A percentile compares a stretch with the other conserved stretches of the same genome.
Conservation (phyloP, 306 rosid species). For the Abrus precatorius region DNA sequence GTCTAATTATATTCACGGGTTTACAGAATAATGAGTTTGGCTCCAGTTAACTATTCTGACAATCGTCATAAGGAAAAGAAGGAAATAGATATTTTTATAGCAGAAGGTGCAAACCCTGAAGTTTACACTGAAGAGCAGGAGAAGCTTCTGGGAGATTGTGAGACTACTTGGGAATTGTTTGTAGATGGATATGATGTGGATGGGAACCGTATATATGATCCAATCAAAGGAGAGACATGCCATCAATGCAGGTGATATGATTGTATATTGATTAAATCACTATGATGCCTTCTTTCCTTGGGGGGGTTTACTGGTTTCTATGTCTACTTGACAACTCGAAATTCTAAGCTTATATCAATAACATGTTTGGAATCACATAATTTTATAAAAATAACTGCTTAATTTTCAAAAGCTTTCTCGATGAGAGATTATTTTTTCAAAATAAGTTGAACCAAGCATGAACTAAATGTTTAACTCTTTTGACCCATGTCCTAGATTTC, state of each 20-base stretch:
- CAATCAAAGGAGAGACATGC: constrained; percentile 70
- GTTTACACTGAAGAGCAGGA: constrained; percentile 75
- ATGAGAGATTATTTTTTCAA: too few species aligned
- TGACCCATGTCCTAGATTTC: neutral
- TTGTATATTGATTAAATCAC: neutral
- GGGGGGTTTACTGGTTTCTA: constrained; percentile 23
- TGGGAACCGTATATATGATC: constrained; percentile 72
- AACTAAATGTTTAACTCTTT: neutral
- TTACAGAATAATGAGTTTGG: constrained; percentile 68
- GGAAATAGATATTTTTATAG: constrained; percentile 55
- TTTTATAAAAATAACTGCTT: too few species aligned
- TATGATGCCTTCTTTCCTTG: neutral
- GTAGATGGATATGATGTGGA: constrained; percentile 79
- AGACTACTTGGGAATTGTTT: constrained; percentile 64
- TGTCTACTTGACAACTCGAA: constrained; percentile 12
- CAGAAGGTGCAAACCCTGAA: constrained; percentile 74
- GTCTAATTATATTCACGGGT: constrained; percentile 30
- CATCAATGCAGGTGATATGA: constrained; percentile 82
- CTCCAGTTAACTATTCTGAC: constrained; percentile 62
- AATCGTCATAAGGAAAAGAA: neutral
- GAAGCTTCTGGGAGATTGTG: constrained; percentile 74
- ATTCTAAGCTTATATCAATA: constrained; percentile 20
- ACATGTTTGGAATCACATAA: neutral
- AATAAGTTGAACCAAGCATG: too few species aligned
- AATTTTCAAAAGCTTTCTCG: too few species aligned